Conservation (phyloP, 768 basidiomycete genomes). For the Xanthoconium stramineum region DNA sequence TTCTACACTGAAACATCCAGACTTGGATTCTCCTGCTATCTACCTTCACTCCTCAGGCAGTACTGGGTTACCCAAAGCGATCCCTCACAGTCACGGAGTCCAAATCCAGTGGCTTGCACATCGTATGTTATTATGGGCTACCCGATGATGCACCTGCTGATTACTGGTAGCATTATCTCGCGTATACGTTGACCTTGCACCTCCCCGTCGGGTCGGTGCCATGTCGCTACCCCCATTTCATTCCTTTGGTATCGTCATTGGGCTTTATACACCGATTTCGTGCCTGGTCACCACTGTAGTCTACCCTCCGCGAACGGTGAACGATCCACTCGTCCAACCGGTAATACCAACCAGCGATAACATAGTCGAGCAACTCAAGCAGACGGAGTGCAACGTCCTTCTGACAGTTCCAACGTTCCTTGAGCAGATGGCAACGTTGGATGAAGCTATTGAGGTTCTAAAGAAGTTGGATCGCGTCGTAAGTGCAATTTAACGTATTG, state of each 20-base stretch:
- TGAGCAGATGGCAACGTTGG: constrained; percentile 33
- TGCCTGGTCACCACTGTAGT: constrained; percentile 16
- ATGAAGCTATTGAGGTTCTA: constrained; percentile 24
- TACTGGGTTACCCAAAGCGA: constrained; percentile 49
- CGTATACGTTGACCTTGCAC: constrained; percentile 1
- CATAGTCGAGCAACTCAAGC: constrained; percentile 34
- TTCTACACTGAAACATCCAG: constrained; percentile 6
- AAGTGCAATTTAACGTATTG: background rate
- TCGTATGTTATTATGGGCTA: constrained; percentile 25
- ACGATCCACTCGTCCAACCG: constrained; percentile 27
- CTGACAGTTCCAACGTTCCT: constrained; percentile 39
- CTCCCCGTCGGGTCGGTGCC: constrained; percentile 16
- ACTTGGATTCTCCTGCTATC: constrained; percentile 36
- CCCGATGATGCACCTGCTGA: background rate
- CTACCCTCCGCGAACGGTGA: constrained; percentile 28
- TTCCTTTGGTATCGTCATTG: constrained; percentile 13
- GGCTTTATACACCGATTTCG: constrained; percentile 21
- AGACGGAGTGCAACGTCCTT: constrained; percentile 29
- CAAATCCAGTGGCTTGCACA: constrained; percentile 34
- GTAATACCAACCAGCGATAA: constrained; percentile 38
- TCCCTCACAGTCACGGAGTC: constrained; percentile 34
- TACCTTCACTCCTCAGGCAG: constrained; percentile 53
- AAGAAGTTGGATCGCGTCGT: constrained; percentile 30
- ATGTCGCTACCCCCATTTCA: constrained; percentile 31
- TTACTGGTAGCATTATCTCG: constrained; percentile 1